Base-by-base conservation (phyloP, 495 filamentous ascomycete genomes). In the Xylaria acuta region DNA sequence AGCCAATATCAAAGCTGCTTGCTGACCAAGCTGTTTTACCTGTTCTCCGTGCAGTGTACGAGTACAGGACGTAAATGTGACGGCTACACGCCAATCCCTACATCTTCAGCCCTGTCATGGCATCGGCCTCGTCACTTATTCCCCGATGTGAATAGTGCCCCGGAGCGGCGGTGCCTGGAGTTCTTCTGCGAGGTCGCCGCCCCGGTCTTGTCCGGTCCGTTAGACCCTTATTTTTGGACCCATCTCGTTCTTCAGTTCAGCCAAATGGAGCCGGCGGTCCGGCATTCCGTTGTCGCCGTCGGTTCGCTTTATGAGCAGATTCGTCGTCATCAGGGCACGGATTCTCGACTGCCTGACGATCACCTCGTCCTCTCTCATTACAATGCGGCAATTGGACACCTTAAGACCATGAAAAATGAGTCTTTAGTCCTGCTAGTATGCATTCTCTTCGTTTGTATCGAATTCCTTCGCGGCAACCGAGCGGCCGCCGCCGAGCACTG, bases 371-470 rank as follows among this genome's bases (percentile, higher is more conserved):
- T 89, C 6, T 79, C 77, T 40, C 87, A 88, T 68, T 90, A 90
- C 75, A 88, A 87, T 73, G 79, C 82, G 59, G 86, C 88, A 2
- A 89, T 89, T 64, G 79, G 79, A 27, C 79, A 77, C 64, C 72
- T 84, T 16, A 78, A 82, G 64, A 76, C 77, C 47, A 78, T 76
- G 65, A 73, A 83, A 53, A 80, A 80, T 14, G 79, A 80, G 73
- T 82, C 83, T 1, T 75, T 86, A 20, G 86, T 90, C 22, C 75
- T 90, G 41, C 79, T 90, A 11, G 88, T 81, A 3, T 90, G 88
- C 65, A 75, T 88, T 1, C 80, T 90, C 32, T 90, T 89, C 60
- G 85, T 90, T 18, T 90, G 86, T 74, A 86, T 90, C 47, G 88
- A 90, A 74, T 80, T 85, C 38, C 78, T 90, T 62, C 82, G 85